phyloP scores from a whole-genome alignment of 148 eudicot genomes.

The Rhododendron kiyosumense region DNA sequence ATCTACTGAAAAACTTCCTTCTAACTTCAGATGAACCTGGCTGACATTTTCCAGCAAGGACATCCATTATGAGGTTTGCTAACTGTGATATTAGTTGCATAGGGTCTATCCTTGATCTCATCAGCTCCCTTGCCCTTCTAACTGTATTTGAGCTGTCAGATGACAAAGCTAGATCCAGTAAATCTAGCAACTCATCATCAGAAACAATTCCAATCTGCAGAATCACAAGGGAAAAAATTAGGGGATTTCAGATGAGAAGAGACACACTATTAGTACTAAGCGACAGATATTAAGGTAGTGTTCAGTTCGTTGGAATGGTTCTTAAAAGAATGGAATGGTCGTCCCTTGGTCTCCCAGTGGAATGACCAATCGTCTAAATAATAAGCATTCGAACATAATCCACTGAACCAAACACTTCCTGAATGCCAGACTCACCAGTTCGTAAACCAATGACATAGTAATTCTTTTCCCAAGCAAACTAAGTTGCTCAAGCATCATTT shows the following conservation, averaged over 20 bases:
- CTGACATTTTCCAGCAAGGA: slow-evolving; percentile 78
- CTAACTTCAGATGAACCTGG: slow-evolving; percentile 57
- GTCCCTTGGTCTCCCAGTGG: background rate
- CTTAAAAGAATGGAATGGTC: background rate
- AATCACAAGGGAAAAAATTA: slow-evolving; percentile 8
- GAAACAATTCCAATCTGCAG: slow-evolving; percentile 85
- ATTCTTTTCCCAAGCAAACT: slow-evolving; percentile 80
- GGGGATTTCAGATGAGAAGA: background rate
- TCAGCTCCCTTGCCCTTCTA: slow-evolving; percentile 79
- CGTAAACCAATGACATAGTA: slow-evolving; percentile 62
- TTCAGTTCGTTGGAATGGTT: background rate
- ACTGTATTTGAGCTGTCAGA: slow-evolving; percentile 86
- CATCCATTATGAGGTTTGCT: slow-evolving; percentile 92
- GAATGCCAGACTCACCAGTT: slow-evolving; percentile 55
- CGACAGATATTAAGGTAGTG: background rate
- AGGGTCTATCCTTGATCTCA: slow-evolving; percentile 85
- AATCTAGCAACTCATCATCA: slow-evolving; percentile 79
- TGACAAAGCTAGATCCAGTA: slow-evolving; percentile 78
- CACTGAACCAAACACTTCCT: background rate
- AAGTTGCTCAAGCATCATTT: slow-evolving; percentile 95
- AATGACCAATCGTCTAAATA: background rate
- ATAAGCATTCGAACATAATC: background rate
- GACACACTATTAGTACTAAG: background rate
- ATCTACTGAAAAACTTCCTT: slow-evolving; percentile 49
- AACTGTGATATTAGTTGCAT: slow-evolving; percentile 86